Conservation (phyloP, 805 yeast genomes). For the Pichia cabralensis region DNA sequence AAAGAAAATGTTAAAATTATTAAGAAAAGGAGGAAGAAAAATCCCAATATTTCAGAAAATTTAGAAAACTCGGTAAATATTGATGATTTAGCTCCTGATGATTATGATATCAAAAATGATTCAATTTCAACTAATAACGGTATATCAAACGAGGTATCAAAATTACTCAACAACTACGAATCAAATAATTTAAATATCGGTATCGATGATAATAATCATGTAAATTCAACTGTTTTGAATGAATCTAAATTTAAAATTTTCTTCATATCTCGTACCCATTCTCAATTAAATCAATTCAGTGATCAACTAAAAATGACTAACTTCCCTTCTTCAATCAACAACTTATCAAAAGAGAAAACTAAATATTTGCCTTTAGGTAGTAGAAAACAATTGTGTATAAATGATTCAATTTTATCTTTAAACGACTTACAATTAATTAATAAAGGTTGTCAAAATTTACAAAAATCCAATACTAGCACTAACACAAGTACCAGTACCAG, state of each 20-base stretch:
- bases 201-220: neutral
- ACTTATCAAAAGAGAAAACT: conserved; percentile 34
- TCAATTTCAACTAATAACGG: conserved; percentile 9
- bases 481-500: too few relatives aligned
- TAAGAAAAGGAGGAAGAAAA: conserved; percentile 17
- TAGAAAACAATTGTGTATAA: conserved; percentile 74
- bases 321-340: conserved; percentile 51
- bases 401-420: conserved; percentile 46
- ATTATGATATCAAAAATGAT: conserved; percentile 25
- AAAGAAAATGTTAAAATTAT: conserved; percentile 18
- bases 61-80: conserved; percentile 1
- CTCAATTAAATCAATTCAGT: conserved; percentile 76
- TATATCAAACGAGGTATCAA: conserved; percentile 38
- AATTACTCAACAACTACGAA: conserved; percentile 35
- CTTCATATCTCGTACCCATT: conserved; percentile 83
- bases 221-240: conserved; percentile 11
- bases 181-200: conserved; percentile 21
- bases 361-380: conserved; percentile 74
- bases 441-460: conserved; percentile 73
- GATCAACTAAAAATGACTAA: conserved; percentile 54
- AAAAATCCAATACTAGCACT: conserved; percentile 31
- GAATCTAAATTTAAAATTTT: conserved; percentile 40
- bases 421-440: conserved; percentile 48
- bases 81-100: conserved; percentile 17
- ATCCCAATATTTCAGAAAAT: neutral